Percentiles rank a stretch among this genome's conserved stretches.
phyloP scores from a whole-genome alignment of 805 yeast genomes.

The Saccharomycopsis schoenii region DNA sequence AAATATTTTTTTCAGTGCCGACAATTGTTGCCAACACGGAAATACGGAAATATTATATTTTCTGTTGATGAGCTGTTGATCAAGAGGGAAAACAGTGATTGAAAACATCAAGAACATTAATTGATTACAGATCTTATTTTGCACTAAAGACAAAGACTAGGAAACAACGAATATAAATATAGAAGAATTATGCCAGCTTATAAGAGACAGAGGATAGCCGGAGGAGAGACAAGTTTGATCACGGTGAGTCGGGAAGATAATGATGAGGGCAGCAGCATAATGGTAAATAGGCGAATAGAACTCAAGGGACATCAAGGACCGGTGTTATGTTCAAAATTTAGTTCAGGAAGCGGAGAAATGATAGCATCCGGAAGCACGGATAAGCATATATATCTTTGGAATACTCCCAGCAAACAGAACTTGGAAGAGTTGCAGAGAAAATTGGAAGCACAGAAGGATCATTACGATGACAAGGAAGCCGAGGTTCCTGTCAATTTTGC shows the following conservation, averaged over 20 bases:
- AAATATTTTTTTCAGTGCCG: neutral
- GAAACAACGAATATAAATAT: neutral
- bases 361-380: constrained; percentile 61
- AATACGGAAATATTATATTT: neutral
- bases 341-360: constrained; percentile 33
- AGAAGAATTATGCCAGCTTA: constrained; percentile 3
- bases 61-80: too few relatives aligned
- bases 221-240: neutral
- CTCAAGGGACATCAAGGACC: constrained; percentile 46
- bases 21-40: neutral
- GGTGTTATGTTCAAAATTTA: constrained; percentile 44
- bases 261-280: neutral
- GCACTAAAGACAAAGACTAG: too few relatives aligned
- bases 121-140: too few relatives aligned
- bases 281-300: constrained; percentile 18
- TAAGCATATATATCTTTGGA: constrained; percentile 31
- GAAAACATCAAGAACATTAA: too few relatives aligned
- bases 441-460: neutral
- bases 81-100: too few relatives aligned
- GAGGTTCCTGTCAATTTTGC: constrained; percentile 32
- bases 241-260: too few relatives aligned
- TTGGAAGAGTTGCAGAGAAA: neutral
- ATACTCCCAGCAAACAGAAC: constrained; percentile 17
- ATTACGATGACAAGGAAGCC: constrained; percentile 15
- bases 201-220: constrained; percentile 2